Evolutionary conservation across 108 stramenopile genomes (phyloP), one percentile per base, ranked within the genome.

Genomic region (Ochromonas danica): DNA sequence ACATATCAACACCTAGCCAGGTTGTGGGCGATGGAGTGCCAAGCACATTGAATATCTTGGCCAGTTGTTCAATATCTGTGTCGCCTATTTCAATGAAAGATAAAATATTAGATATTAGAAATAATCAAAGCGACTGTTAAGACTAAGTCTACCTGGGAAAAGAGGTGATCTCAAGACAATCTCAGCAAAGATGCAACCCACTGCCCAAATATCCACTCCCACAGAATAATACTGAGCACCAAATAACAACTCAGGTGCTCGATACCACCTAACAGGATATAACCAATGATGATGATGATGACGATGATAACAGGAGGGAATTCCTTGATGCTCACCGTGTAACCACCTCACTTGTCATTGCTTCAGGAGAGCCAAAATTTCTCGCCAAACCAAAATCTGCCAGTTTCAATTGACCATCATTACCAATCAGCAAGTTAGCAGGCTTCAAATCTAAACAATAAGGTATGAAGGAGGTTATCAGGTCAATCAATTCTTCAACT

Each of bases 341-440:
- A 14, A 75, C 72, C 6, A 75, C 72, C 38, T 75, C 72, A 75
- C 6, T 27, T 57, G 72, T 75, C 72, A 75, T 75, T 39, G 14
- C 10, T 14, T 75, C 27, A 6, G 72, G 72, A 27, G 72, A 75
- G 3, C 40, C 36, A 27, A 41, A 41, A 60, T 6, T 30, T 60
- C 72, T 3, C 10, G 72, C 72, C 14, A 75, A 41, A 75, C 72
- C 72, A 42, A 75, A 75, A 75, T 75, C 72, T 6, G 72, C 72
- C 3, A 75, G 25, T 75, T 75, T 75, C 10, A 75, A 6, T 75
- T 75, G 72, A 57, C 31, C 31, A 36, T 45, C 51, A 27, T 45
- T 14, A 41, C 45, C 43, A 36, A 75, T 75, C 40, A 75, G 72
- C 40, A 75, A 42, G 40, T 75, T 75, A 6, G 25, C 43, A 27